Percentiles rank a stretch among this genome's conserved stretches.
Conservation (phyloP, 2,329 filamentous ascomycete species). For the Fusarium pseudoanthophilum region DNA sequence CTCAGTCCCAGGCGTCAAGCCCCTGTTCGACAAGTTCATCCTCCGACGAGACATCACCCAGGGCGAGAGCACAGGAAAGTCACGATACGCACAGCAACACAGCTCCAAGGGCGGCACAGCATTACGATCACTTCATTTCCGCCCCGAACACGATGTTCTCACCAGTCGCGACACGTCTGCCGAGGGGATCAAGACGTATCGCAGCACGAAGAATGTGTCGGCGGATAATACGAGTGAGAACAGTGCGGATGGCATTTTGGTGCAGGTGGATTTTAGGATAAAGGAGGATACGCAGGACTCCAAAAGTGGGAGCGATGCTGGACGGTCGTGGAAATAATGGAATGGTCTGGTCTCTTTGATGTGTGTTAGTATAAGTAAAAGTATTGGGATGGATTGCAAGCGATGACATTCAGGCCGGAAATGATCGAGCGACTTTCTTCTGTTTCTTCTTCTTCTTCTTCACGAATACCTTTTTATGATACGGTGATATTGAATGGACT, state of each 20-base stretch:
- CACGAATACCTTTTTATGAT: not conserved
- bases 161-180: slow-evolving; percentile 42
- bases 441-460: not conserved
- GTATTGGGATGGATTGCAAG: not conserved
- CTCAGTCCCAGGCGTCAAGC: slow-evolving; percentile 62
- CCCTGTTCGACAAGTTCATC: slow-evolving; percentile 53
- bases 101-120: slow-evolving; percentile 43
- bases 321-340: slow-evolving; percentile 1
- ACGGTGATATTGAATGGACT: too few species aligned
- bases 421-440: not conserved
- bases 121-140: slow-evolving; percentile 46
- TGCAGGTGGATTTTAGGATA: slow-evolving; percentile 52
- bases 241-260: slow-evolving; percentile 49
- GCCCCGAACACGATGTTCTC: slow-evolving; percentile 46
- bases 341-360: not conserved
- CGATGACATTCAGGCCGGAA: not conserved
- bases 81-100: slow-evolving; percentile 38
- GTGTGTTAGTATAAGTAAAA: not conserved
- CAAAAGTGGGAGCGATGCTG: slow-evolving; percentile 11
- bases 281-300: slow-evolving; percentile 40
- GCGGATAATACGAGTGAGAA: slow-evolving; percentile 41
- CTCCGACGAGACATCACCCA: slow-evolving; percentile 40
- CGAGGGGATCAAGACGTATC: slow-evolving; percentile 39
- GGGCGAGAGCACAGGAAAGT: slow-evolving; percentile 33
- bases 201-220: slow-evolving; percentile 29